These are phyloP conservation scores for Eucalyptus tenuipes DNA, from an alignment of 345 rosid species.

Conservation along the genomic window DNA sequence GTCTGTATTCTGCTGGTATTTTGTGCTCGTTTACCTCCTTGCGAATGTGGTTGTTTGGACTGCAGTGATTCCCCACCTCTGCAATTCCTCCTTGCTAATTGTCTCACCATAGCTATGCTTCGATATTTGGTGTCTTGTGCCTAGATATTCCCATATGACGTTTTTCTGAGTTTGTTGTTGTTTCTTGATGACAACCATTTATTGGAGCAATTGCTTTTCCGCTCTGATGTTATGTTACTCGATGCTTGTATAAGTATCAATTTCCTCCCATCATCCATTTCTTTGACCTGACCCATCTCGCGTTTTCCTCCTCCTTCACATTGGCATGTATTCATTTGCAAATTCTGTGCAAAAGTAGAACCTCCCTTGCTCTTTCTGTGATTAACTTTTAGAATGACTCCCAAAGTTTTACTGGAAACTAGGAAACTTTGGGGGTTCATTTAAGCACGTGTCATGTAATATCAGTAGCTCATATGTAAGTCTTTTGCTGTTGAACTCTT, in stretches of 20 bases:
- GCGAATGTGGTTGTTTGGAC: not conserved
- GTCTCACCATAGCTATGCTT: not conserved
- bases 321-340: not conserved
- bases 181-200: not conserved
- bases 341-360: not conserved
- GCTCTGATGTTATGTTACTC: not conserved
- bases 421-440: not conserved
- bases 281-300: not conserved
- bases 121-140: not conserved
- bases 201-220: not conserved
- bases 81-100: not conserved
- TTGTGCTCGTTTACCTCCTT: not conserved
- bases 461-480: not conserved
- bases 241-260: not conserved
- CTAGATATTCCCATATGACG: not conserved
- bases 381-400: not conserved
- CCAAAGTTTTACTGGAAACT: not conserved
- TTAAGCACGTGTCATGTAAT: not conserved
- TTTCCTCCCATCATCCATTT: not conserved
- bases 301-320: not conserved
- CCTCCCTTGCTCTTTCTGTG: not conserved
- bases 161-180: not conserved
- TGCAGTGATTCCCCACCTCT: not conserved
- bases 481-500: not conserved
- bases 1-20: not conserved